Evolutionary conservation across 2,329 filamentous ascomycete genomes (phyloP).

Genomic region (Fusarium dimerum): DNA sequence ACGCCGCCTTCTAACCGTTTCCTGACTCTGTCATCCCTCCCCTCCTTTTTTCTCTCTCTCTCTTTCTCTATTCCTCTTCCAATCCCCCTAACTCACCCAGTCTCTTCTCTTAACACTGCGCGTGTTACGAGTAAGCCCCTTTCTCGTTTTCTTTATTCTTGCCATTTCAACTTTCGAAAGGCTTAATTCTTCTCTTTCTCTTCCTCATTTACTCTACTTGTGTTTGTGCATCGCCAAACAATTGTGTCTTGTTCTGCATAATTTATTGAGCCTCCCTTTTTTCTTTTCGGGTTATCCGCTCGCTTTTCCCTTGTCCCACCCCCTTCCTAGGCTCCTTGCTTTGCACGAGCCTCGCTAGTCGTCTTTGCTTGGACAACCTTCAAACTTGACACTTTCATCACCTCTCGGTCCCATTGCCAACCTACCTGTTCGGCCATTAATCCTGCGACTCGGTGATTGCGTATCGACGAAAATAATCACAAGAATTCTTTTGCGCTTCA

Average conservation of each 20-base stretch:
- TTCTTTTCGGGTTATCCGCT: constrained; percentile 18
- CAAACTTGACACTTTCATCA: constrained; percentile 11
- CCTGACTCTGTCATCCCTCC: neutral
- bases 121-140: neutral
- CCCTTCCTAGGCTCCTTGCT: constrained; percentile 20
- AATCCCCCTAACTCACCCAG: neutral
- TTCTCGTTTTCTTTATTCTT: no score
- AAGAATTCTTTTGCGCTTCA: neutral
- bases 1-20: neutral
- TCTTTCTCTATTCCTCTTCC: constrained; percentile 7
- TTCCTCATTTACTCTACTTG: neutral
- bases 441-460: constrained; percentile 5
- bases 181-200: constrained; percentile 1
- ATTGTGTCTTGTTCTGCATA: no score
- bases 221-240: neutral
- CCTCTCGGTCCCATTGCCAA: neutral
- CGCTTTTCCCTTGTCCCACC: constrained; percentile 12
- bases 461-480: constrained; percentile 8
- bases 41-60: constrained; percentile 7
- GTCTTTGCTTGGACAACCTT: constrained; percentile 18
- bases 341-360: constrained; percentile 6
- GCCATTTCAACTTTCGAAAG: neutral
- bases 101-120: neutral
- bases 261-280: neutral
- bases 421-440: neutral